Base-by-base conservation (phyloP, 768 basidiomycete species). In the Galerina sulciceps region DNA sequence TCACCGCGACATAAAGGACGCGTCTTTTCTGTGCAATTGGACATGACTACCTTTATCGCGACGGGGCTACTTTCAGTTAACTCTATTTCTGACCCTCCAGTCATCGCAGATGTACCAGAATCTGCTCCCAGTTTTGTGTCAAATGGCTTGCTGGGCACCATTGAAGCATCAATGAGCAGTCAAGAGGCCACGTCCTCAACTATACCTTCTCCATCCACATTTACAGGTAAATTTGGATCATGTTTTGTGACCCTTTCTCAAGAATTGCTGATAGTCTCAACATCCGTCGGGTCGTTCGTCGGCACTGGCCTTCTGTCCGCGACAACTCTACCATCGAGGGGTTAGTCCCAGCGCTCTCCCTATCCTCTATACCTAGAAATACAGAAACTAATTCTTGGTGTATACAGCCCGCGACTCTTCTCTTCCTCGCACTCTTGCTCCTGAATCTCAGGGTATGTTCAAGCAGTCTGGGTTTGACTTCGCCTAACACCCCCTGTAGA, bases 21-120 rank as follows among this genome's bases (percentile, higher is more conserved):
- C 59, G 59, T 53, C 18, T 53, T 41, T 42, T 23, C n/a, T n/a
- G 15, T 15, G 5, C 13, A 38, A 51, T 47, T 22, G n/a, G 6
- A 46, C 26, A 69, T 65, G 61, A 43, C 51, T 17, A 63, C 67
- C 57, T 72, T 72, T 58, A 45, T 59, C 42, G 55, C 72, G 4
- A 72, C 71, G 22, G 73, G 73, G 5, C 58, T 76, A 11, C 68
- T 74, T 34, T 66, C 65, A 10, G 55, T 18, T 41, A 36, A 31
- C 14, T 49, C 62, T n/a, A 35, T 53, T 17, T 26, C 38, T 22
- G 42, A 50, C 22, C 11, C 52, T 18, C 48, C 53, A 1, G 9
- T 42, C 6, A 48, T 61, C 36, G 62, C 61, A 42, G 57, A 52
- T 22, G 31, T 26, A 26, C 31, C 49, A 50, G 50, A 49, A 17